Evolutionary conservation across 805 yeast genomes (phyloP).

Genomic region (Metschnikowia drakensbergensis): DNA sequence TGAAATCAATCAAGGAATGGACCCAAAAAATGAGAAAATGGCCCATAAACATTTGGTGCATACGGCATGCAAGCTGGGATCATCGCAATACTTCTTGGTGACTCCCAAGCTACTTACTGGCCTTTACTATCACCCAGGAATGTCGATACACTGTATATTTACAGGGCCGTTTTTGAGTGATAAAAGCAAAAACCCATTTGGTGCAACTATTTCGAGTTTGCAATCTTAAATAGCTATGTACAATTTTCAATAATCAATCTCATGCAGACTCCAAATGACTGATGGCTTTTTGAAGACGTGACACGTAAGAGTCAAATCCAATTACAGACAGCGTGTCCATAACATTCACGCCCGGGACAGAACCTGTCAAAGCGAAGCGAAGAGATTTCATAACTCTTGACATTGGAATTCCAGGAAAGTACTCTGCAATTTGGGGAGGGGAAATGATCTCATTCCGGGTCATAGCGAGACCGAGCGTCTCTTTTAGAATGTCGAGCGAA

Average conservation of each 20-base stretch:
- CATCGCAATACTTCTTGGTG: conserved; percentile 83
- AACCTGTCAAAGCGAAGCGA: conserved; percentile 67
- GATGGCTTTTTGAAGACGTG: conserved; percentile 13
- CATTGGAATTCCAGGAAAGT: conserved; percentile 1
- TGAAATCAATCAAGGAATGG: conserved; percentile 99
- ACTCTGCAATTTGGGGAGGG: conserved; percentile 3
- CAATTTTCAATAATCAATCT: neutral
- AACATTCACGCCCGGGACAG: conserved; percentile 64
- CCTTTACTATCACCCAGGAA: conserved; percentile 68
- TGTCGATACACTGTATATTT: conserved; percentile 80
- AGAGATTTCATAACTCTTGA: conserved; percentile 12
- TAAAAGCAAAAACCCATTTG: conserved; percentile 3
- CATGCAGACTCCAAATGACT: conserved; percentile 1
- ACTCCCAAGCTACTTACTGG: conserved; percentile 88
- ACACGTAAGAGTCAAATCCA: conserved; percentile 31
- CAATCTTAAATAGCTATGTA: neutral
- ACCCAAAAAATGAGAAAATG: conserved; percentile 81
- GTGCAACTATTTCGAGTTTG: neutral
- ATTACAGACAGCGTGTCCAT: conserved; percentile 54
- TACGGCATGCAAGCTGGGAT: conserved; percentile 59
- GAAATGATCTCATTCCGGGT: conserved; percentile 1
- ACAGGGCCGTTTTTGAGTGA: conserved; percentile 31
- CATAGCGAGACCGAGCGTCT: conserved; percentile 14
- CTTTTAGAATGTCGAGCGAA: conserved; percentile 14
- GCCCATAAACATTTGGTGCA: conserved; percentile 84